Conservation (phyloP, 2,329 filamentous ascomycete genomes). For the Calonectria pseudoturangicola region DNA sequence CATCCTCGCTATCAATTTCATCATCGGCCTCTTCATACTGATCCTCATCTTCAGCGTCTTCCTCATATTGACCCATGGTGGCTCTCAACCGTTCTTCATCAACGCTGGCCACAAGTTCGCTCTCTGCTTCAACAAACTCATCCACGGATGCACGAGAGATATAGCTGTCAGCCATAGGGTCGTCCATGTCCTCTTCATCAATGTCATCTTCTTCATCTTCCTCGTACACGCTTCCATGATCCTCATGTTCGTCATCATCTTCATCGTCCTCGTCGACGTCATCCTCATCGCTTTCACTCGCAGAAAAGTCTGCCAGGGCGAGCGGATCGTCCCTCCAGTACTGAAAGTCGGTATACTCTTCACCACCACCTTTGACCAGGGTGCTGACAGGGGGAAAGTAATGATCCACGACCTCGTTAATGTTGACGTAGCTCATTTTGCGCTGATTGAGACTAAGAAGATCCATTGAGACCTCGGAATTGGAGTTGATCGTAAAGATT, state of each 20-base stretch:
- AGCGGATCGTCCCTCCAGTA: slow-evolving; percentile 94
- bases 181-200: slow-evolving; percentile 64
- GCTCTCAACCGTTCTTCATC: slow-evolving; percentile 66
- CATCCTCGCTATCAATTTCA: slow-evolving; percentile 48
- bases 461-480: slow-evolving; percentile 95
- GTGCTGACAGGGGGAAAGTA: slow-evolving; percentile 96
- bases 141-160: slow-evolving; percentile 56
- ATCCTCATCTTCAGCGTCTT: slow-evolving; percentile 61
- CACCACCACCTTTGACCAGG: slow-evolving; percentile 90
- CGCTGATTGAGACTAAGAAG: slow-evolving; percentile 93
- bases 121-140: slow-evolving; percentile 66
- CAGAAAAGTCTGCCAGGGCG: slow-evolving; percentile 91
- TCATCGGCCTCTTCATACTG: slow-evolving; percentile 64
- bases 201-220: slow-evolving; percentile 64
- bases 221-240: slow-evolving; percentile 60
- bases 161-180: slow-evolving; percentile 55
- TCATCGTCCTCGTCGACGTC: slow-evolving; percentile 70
- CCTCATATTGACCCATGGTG: slow-evolving; percentile 64
- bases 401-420: slow-evolving; percentile 97
- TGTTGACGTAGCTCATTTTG: slow-evolving; percentile 97
- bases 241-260: slow-evolving; percentile 66
- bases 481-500: slow-evolving; percentile 99
- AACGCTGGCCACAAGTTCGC: slow-evolving; percentile 65
- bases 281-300: slow-evolving; percentile 79
- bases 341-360: slow-evolving; percentile 97